A percentile compares a stretch with the other conserved stretches of the same genome.
Conservation (phyloP, 2,329 filamentous ascomycete species). For the Capronia americana region DNA sequence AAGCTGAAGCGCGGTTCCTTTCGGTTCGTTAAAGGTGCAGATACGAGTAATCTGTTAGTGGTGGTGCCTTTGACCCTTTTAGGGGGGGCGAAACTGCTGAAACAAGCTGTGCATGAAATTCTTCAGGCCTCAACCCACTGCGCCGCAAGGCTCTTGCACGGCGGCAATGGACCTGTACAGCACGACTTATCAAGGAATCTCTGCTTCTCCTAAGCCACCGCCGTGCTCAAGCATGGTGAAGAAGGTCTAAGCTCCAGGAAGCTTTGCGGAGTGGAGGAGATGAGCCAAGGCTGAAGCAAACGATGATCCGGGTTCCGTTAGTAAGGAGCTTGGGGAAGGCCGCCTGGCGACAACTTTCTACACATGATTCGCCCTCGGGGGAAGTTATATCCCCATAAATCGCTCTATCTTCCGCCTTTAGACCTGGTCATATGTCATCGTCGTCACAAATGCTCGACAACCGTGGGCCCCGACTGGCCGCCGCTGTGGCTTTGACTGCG, state of each 20-base stretch:
- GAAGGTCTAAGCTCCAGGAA: background rate
- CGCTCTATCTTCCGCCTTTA: background rate
- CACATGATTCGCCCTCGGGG: background rate
- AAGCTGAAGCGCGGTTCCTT: background rate
- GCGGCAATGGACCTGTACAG: background rate
- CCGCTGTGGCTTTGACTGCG: background rate
- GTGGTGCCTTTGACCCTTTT: background rate
- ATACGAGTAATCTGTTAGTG: background rate
- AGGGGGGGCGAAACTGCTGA: background rate
- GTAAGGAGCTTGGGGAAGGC: background rate
- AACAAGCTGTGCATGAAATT: background rate
- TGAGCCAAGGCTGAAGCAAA: constrained; percentile 4
- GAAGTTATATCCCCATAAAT: background rate
- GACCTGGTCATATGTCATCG: constrained; percentile 2
- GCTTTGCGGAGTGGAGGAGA: background rate
- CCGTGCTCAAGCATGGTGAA: background rate
- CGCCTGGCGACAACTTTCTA: background rate
- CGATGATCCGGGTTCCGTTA: background rate
- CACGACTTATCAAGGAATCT: background rate
- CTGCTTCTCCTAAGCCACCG: background rate
- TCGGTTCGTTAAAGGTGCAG: background rate
- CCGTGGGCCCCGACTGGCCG: background rate
- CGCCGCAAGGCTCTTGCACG: too few species aligned
- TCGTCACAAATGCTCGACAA: background rate
- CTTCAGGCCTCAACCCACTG: background rate